Evolutionary conservation across 75 land plant genomes (phyloP), one percentile per base, ranked within the genome.

Genomic region (Picea glauca): DNA sequence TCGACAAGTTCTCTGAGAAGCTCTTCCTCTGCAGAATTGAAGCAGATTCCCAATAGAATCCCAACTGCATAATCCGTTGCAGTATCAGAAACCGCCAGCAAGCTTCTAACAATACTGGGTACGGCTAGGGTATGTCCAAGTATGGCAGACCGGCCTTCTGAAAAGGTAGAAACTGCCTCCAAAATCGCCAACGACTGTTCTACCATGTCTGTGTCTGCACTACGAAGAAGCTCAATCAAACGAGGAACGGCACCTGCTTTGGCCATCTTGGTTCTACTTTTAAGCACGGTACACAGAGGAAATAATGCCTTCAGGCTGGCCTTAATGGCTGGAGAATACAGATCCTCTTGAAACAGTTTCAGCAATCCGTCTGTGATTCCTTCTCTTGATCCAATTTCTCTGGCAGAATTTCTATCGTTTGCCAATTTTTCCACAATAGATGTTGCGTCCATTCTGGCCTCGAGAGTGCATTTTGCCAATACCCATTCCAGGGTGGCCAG

Each of bases 71-170:
- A n/a, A 32, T 85, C 85, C 30, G 81, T 84, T 1, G 78, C 81
- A 14, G 63, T 59, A 2, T 77, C 38, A 0, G 90, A 85, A 2
- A 83, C 83, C 56, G 76, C 80, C 54, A 81, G n/a, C 13, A 85
- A 62, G 80, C 78, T 70, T 67, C 80, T 83, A 2, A 87, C 23
- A 8, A 85, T 79, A 58, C 70, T 75, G 0, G 90, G 87, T 4
- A 88, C 26, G 12, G 81, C 85, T 0, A 62, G 78, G 9, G 79
- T 65, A 74, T 92, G 93, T 3, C 76, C 35, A 15, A 85, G 74
- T 1, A 92, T 79, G 15, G 80, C 83, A 1, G 79, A 82, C 31
- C 93, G 60, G 20, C 93, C 93, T 11, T 83, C 88, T 0, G 85
- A 83, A 11, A 81, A 80, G 1, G 77, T 14, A 62, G 91, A 89